Base-by-base conservation (phyloP, 495 filamentous ascomycete genomes). In the Penicilliopsis zonata region DNA sequence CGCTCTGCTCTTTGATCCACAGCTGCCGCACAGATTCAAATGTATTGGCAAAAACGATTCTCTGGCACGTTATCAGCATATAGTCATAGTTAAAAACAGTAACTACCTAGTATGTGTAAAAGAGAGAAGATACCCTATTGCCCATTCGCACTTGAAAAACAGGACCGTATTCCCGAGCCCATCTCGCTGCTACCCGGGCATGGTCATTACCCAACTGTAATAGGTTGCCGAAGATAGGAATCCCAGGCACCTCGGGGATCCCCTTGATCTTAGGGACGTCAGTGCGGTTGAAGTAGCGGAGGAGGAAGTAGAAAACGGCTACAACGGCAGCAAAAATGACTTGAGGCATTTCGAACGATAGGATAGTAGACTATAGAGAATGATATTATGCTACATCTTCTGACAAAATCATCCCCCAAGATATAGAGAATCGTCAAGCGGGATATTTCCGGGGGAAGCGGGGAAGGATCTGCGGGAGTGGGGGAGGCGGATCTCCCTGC, bases 1-100 rank as follows among this genome's bases (percentile, higher is more conserved):
- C 69, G 0, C 73, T 75, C 43, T 78, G 74, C 36, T 83, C 76
- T 26, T 72, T 78, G 41, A 82, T 76, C 75, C 78, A 83, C 4
- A 83, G 54, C 30, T 79, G 67, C 17, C 68, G 64, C 14, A 81
- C 75, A 1, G 75, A 70, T 18, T 78, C 75, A 39, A 80, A 78
- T 26, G 68, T 71, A 48, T 83, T 83, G 29, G 76, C 76, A 40
- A 80, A 78, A 0, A 83, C 59, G 28, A 82, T 74, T 27, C 34
- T 20, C 33, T 5, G 9, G 24, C 14, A 17, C 25, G 25, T n/a
- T n/a, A 27, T 9, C 25, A 27, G 21, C n/a, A 23, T 23, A 23
- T 23, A 23, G 21, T 6, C 21, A 23, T 6, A 23, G n/a, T n/a
- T n/a, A 23, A 23, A n/a, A n/a, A n/a, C n/a, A 24, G 21, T 28